Evolutionary conservation across 176 grass and related monocot genomes (phyloP).

Genomic region (Thalia dealbata): DNA sequence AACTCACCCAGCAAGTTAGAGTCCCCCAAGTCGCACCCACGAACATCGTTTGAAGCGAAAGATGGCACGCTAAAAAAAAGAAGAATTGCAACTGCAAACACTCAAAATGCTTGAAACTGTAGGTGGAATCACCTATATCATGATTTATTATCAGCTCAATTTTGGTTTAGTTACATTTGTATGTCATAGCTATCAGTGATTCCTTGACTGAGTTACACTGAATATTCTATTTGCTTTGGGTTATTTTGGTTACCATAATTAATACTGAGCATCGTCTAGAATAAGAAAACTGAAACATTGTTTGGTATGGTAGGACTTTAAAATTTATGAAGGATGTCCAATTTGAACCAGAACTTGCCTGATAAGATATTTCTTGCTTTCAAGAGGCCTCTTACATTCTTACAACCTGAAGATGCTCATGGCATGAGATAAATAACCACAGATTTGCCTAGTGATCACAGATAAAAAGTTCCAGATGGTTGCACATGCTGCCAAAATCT

Average conservation of each 20-base stretch:
- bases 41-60: slow-evolving; percentile 45
- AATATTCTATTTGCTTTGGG: not conserved
- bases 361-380: not conserved
- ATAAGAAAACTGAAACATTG: not conserved
- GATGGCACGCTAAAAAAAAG: slow-evolving; percentile 68
- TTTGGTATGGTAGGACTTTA: not conserved
- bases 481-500: not conserved
- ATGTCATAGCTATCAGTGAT: not conserved
- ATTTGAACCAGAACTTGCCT: not conserved
- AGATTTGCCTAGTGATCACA: not conserved
- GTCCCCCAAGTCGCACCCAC: slow-evolving; percentile 50
- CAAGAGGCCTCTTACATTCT: not conserved
- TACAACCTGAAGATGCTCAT: not conserved
- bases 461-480: not conserved
- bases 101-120: slow-evolving; percentile 95
- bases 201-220: not conserved
- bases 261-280: not conserved
- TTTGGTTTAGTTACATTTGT: not conserved
- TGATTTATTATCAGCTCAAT: not conserved
- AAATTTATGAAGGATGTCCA: not conserved
- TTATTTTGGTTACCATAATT: not conserved
- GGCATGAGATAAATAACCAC: not conserved
- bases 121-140: slow-evolving; percentile 30
- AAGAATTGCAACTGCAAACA: slow-evolving; percentile 95
- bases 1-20: slow-evolving; percentile 57